Base-by-base conservation (phyloP, 2,329 filamentous ascomycete species). In the Aulographum hederae region DNA sequence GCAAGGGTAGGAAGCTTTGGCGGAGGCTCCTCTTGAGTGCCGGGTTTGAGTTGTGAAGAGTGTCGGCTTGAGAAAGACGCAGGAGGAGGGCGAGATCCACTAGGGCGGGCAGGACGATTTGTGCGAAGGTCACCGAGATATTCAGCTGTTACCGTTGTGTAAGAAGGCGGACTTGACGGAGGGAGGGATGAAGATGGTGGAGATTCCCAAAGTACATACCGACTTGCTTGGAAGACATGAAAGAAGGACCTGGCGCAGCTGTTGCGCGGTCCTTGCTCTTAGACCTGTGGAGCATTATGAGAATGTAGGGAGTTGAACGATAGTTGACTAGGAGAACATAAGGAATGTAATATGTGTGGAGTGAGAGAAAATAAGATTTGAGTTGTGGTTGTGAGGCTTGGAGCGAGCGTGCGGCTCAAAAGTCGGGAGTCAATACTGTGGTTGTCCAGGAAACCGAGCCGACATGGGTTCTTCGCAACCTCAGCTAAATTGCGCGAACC, bases 61-160 rank as follows among this genome's bases (percentile, higher is more conserved):
- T 42, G 40, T 41, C 12, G 42, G 40, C 59, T 52, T 39, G 60
- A 63, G 15, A n/a, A n/a, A n/a, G n/a, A n/a, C n/a, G 60, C 54
- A 8, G 69, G 70, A 28, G 64, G 65, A 37, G 78, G 77, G 40
- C 78, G 65, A 31, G 77, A 75, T 38, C 78, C 78, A 34, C 70
- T 75, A 6, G 78, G 78, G 34, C 78, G 67, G 21, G 66, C 61
- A 34, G 71, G 60, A 32, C 74, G 71, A 51, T 68, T 78, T 41
- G 65, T 69, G 41, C 79, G 73, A 21, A 86, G 65, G 41, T 74
- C 69, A 42, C 73, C 63, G 21, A 84, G 66, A 50, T 82, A 85
- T 37, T 63, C 61, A 41, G 73, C 78, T 82, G 31, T 15, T 29
- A 21, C 19, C 26, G 28, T 34, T 26, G n/a, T 26, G 23, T 18